Evolutionary conservation across 805 yeast genomes (phyloP).

Genomic region (Kuraishia piskuri): DNA sequence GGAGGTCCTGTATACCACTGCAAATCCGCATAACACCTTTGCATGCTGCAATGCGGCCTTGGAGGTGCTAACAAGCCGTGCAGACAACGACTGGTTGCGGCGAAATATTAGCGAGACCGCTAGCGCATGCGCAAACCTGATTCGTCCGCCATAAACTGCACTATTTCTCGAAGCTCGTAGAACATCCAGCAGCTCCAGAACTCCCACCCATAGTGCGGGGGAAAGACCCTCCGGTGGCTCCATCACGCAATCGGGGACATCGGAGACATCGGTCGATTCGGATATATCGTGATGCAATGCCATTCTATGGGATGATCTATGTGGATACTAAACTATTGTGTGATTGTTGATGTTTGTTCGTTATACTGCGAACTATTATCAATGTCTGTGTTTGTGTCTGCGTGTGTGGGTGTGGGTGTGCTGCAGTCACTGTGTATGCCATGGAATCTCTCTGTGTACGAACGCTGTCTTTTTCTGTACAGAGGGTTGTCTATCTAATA

Average conservation of each 20-base stretch:
- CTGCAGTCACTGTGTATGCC: too few species aligned
- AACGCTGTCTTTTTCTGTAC: too few species aligned
- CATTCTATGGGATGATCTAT: too few species aligned
- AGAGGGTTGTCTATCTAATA: too few species aligned
- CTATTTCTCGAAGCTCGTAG: conserved; percentile 4
- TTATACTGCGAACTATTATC: too few species aligned
- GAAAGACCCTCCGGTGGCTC: neutral
- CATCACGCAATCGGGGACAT: neutral
- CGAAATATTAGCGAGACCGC: conserved; percentile 4
- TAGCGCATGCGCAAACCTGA: conserved; percentile 6
- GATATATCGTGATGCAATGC: too few species aligned
- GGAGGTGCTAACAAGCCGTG: neutral
- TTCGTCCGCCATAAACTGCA: conserved; percentile 5
- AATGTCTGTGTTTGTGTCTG: too few species aligned
- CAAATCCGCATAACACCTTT: conserved; percentile 20
- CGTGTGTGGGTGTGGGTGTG: too few species aligned
- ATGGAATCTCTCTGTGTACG: too few species aligned
- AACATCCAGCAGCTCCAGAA: conserved; percentile 1
- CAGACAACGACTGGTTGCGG: conserved; percentile 1
- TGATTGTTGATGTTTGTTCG: too few species aligned
- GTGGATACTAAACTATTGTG: too few species aligned
- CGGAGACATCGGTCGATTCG: too few species aligned
- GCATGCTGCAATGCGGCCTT: conserved; percentile 22
- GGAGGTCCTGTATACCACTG: conserved; percentile 16
- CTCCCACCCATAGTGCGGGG: neutral